Conservation (phyloP, 2,329 filamentous ascomycete species). For the Fusarium sterilihyphosum region DNA sequence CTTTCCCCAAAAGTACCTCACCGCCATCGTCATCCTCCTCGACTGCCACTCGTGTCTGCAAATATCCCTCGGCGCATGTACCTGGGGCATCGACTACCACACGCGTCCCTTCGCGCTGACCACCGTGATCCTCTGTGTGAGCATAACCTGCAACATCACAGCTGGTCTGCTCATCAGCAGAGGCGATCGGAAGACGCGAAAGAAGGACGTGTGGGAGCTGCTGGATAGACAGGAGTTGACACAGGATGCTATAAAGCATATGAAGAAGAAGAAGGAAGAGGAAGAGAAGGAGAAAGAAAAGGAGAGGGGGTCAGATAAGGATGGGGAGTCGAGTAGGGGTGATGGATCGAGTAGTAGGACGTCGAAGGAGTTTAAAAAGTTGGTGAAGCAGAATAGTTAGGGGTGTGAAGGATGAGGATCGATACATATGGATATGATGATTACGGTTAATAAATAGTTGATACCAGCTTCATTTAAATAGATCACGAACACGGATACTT, state of each 20-base stretch:
- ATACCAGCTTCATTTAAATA: slow-evolving; percentile 15
- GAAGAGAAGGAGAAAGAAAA: slow-evolving; percentile 32
- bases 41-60: slow-evolving; percentile 84
- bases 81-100: slow-evolving; percentile 80
- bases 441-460: slow-evolving; percentile 19
- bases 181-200: slow-evolving; percentile 79
- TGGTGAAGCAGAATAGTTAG: slow-evolving; percentile 15
- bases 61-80: slow-evolving; percentile 80
- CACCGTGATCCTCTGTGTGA: slow-evolving; percentile 82
- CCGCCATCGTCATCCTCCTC: slow-evolving; percentile 81
- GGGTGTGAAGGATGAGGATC: not conserved
- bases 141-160: slow-evolving; percentile 79
- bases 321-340: slow-evolving; percentile 6
- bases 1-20: slow-evolving; percentile 78
- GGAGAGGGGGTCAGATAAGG: not conserved
- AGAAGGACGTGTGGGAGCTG: slow-evolving; percentile 85
- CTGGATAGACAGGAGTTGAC: slow-evolving; percentile 83
- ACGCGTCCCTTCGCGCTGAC: slow-evolving; percentile 77
- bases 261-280: slow-evolving; percentile 55
- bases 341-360: slow-evolving; percentile 25
- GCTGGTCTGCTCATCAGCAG: slow-evolving; percentile 81
- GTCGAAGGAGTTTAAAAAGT: slow-evolving; percentile 21
- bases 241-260: slow-evolving; percentile 61
- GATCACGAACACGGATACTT: slow-evolving; percentile 1
- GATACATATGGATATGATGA: slow-evolving; percentile 20